Conservation (phyloP, 169 alveolate genomes). For the Plasmodium gonderi region DNA sequence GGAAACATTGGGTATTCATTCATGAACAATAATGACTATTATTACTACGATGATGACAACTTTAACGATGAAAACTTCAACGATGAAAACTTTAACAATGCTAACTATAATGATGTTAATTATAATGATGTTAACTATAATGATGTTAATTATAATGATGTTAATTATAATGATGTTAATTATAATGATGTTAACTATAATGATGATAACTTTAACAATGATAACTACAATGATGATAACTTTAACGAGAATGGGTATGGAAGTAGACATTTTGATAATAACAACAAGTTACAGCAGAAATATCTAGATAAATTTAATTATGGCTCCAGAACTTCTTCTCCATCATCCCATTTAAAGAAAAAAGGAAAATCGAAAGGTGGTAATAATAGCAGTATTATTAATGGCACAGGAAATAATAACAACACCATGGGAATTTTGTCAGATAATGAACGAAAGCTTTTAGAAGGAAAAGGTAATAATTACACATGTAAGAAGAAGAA, state of each 20-base stretch:
- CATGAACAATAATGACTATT: conserved; percentile 21
- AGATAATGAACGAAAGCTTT: conserved; percentile 7
- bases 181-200: background rate
- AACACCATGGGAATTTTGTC: background rate
- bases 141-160: background rate
- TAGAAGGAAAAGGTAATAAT: background rate
- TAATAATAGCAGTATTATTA: background rate
- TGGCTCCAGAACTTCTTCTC: background rate
- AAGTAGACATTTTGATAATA: background rate
- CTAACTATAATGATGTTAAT: background rate
- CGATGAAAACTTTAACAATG: conserved; percentile 7
- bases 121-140: background rate
- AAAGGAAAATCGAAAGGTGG: background rate
- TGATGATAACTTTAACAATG: background rate
- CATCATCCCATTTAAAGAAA: background rate
- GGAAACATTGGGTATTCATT: background rate
- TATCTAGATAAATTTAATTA: background rate
- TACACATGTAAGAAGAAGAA: conserved; percentile 10
- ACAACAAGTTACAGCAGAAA: background rate
- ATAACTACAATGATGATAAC: conserved; percentile 2
- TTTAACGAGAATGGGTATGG: background rate
- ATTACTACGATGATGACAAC: conserved; percentile 14
- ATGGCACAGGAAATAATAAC: background rate
- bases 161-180: conserved; percentile 3
- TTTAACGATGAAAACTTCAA: background rate